Base-by-base conservation (phyloP, 495 filamentous ascomycete species). In the Podospora appendiculata region DNA sequence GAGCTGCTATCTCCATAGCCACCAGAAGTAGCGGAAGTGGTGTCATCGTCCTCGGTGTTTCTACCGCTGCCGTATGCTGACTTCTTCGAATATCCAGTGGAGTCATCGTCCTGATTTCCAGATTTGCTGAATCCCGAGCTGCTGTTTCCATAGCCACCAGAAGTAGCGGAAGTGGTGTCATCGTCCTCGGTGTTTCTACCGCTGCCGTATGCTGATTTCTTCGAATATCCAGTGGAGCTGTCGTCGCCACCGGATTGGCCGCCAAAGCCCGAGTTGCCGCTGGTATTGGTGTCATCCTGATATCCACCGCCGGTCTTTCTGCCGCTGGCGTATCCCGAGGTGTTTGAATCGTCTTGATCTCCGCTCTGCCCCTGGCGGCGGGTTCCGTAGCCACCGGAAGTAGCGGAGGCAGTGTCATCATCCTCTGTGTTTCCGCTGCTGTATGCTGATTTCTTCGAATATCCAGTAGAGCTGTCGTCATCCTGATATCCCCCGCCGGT, bases 391-490 rank as follows among this genome's bases (percentile, higher is more conserved):
- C n/a, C n/a, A n/a, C n/a, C n/a, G n/a, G 25, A 25, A 25, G 2
- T 25, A 25, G 2, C 25, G 25, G 25, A 2, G 25, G 25, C 5
- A 25, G 25, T 25, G 25, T 25, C 25, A 25, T 25, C 25, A 25
- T 25, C 25, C 25, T 5, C 25, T 25, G 25, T 2, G 25, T 25
- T 25, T 25, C 25, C 58, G 43, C 56, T 58, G 39, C 53, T 57
- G 47, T 52, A 40, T 14, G 40, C 7, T 6, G 41, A 19, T 14
- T 43, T 43, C n/a, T 43, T 43, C n/a, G 8, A 8, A 14, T 3
- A 43, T 3, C 41, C 41, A 14, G n/a, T 43, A 43, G 36, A 7
- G 4, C 4, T 43, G 1, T 16, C 40, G 16, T 17, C 17, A 19
- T 43, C 41, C 10, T 43, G 10, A 14, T 43, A 2, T 8, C 13